Base-by-base conservation (phyloP, 2,329 filamentous ascomycete genomes). In the Metarhizium sp. region DNA sequence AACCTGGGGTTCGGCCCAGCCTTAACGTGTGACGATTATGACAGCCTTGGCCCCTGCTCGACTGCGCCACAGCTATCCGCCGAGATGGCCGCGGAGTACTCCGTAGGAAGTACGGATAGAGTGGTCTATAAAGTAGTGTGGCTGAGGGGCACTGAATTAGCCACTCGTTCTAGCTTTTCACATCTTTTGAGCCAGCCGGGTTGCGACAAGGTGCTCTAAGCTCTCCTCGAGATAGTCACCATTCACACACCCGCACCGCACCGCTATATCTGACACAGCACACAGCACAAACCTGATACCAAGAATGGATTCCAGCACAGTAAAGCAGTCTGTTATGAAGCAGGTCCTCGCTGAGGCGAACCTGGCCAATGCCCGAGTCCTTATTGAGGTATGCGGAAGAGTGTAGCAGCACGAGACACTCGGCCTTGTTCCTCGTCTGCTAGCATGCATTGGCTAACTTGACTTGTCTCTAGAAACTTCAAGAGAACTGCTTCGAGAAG, bases 401-500 rank as follows among this genome's bases (percentile, higher is more conserved):
- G 6, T 58, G 32, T 54, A 58, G 58, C 50, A 29, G 36, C 50
- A 18, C 45, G 45, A 30, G 16, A 50, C 34, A 42, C 30, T 40
- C 32, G 47, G 3, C 16, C 10, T 32, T 32, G 29, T 30, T 50
- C 29, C 32, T 34, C 32, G 7, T 34, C 32, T 29, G 5, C 11
- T 29, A 6, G 13, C 7, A 16, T 6, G 4, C 55, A 42, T 29
- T 42, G 32, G 53, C 59, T 60, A 56, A 62, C 49, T 50, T 43
- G 46, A 8, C 20, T 20, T 32, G 47, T 29, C 32, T 38, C 13
- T 57, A 90, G 86, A 90, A 88, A 81, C 80, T 92, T 71, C 89
- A 91, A 72, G 80, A 88, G 64, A 84, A 86, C 72, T 92, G 88
- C 76, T 92, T 90, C 75, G 82, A 88, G 50, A 85, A 84, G 69